phyloP scores from a whole-genome alignment of 2,329 filamentous ascomycete species.

The Didymellaceae sp. region DNA sequence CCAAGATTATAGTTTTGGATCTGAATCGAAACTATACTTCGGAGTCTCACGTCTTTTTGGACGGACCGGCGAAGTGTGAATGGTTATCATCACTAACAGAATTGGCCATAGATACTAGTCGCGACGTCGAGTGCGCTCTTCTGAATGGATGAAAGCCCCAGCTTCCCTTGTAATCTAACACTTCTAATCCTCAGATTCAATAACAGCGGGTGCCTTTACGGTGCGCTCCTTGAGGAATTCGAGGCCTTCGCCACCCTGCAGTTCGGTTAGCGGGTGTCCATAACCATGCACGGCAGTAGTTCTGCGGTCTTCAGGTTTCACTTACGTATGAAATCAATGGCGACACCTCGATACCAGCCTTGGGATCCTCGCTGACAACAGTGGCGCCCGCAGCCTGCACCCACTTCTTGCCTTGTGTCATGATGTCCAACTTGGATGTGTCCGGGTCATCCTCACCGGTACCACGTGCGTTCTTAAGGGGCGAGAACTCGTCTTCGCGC shows the following conservation, averaged over 20 bases:
- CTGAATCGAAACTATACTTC: no score
- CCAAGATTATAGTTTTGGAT: no score
- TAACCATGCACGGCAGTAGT: not conserved
- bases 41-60: constrained; percentile 8
- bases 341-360: constrained; percentile 81
- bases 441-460: constrained; percentile 93
- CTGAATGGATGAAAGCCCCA: constrained; percentile 2
- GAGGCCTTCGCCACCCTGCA: constrained; percentile 67
- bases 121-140: constrained; percentile 10
- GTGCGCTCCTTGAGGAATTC: constrained; percentile 65
- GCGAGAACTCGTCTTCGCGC: constrained; percentile 97
- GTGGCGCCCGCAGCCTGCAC: constrained; percentile 76
- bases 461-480: constrained; percentile 85
- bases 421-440: constrained; percentile 88
- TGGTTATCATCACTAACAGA: constrained; percentile 9
- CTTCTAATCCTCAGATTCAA: constrained; percentile 63
- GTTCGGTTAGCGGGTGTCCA: constrained; percentile 1
- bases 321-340: constrained; percentile 95
- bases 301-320: constrained; percentile 36
- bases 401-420: constrained; percentile 89
- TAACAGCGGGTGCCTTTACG: constrained; percentile 68
- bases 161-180: constrained; percentile 4
- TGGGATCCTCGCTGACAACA: constrained; percentile 66
- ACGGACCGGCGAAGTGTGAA: constrained; percentile 6
- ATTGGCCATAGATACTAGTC: constrained; percentile 4